These are phyloP conservation scores for Arachis stenosperma DNA, from an alignment of 306 rosid genomes.

Conservation along the genomic window DNA sequence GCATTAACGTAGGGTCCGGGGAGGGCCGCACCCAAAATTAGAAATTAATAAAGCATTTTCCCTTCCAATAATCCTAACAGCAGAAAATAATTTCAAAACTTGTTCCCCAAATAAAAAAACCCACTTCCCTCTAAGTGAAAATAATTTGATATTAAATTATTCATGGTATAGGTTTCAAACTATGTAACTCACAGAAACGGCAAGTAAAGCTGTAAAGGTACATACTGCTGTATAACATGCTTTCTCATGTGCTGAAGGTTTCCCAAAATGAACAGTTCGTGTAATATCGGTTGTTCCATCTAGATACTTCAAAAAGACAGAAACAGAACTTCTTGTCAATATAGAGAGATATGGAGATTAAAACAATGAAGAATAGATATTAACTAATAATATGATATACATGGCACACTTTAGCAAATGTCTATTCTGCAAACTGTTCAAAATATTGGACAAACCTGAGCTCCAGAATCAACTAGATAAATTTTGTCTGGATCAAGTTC, in stretches of 20 bases:
- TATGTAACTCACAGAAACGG: neutral
- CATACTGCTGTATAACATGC: conserved; percentile 92
- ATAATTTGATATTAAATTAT: conserved; percentile 26
- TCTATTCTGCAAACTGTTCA: conserved; percentile 13
- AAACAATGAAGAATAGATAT: conserved; percentile 9
- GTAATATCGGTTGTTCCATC: conserved; percentile 99
- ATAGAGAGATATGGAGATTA: conserved; percentile 24
- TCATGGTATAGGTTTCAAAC: conserved; percentile 13
- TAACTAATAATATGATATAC: conserved; percentile 14
- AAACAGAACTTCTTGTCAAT: conserved; percentile 44
- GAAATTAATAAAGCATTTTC: neutral
- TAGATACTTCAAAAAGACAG: conserved; percentile 60
- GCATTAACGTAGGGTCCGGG: no score
- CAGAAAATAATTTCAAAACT: conserved; percentile 14
- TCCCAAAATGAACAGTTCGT: conserved; percentile 94
- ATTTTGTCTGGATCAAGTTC: conserved; percentile 89
- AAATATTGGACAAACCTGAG: conserved; percentile 68
- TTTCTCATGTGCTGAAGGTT: conserved; percentile 87
- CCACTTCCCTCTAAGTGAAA: conserved; percentile 26
- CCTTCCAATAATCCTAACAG: neutral
- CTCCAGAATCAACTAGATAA: conserved; percentile 98
- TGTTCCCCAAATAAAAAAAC: neutral
- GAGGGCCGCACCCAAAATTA: no score
- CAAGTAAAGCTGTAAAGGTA: conserved; percentile 41
- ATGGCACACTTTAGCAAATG: conserved; percentile 10